Conservation (phyloP, 495 filamentous ascomycete species). For the Eremomyces bilateralis region DNA sequence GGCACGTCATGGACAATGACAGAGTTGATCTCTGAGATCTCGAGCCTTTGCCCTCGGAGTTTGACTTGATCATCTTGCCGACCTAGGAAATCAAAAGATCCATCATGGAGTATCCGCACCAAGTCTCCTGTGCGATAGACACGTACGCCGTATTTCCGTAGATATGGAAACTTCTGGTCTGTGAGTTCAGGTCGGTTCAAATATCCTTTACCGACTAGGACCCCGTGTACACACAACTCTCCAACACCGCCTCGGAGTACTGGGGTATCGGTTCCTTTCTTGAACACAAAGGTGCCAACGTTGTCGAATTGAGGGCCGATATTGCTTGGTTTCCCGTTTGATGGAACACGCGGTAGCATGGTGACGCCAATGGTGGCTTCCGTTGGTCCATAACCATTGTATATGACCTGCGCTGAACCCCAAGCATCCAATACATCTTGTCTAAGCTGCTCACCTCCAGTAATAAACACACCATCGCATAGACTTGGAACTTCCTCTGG, state of each 20-base stretch:
- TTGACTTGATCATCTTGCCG: conserved; percentile 66
- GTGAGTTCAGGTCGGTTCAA: conserved; percentile 55
- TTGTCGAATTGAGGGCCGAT: conserved; percentile 71
- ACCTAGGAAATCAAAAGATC: conserved; percentile 50
- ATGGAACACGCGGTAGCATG: conserved; percentile 50
- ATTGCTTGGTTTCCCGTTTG: conserved; percentile 54
- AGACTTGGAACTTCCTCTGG: conserved; percentile 48
- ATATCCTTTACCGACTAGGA: conserved; percentile 73
- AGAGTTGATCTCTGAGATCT: conserved; percentile 57
- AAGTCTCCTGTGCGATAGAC: conserved; percentile 67
- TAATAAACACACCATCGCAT: conserved; percentile 52
- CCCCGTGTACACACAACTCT: conserved; percentile 72
- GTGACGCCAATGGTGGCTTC: conserved; percentile 79
- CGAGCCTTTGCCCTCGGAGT: conserved; percentile 53
- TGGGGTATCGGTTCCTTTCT: conserved; percentile 39
- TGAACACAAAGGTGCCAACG: conserved; percentile 61
- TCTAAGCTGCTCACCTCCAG: conserved; percentile 47
- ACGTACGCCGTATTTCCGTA: conserved; percentile 26
- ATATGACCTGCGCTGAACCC: conserved; percentile 40
- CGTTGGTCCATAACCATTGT: conserved; percentile 69
- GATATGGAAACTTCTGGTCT: conserved; percentile 34
- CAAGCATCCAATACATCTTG: conserved; percentile 52
- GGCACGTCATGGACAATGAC: conserved; percentile 29
- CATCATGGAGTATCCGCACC: conserved; percentile 48
- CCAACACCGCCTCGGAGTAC: conserved; percentile 62